These are phyloP conservation scores for Dicorynia guianensis DNA, from an alignment of 306 rosid species.

Conservation along the genomic window DNA sequence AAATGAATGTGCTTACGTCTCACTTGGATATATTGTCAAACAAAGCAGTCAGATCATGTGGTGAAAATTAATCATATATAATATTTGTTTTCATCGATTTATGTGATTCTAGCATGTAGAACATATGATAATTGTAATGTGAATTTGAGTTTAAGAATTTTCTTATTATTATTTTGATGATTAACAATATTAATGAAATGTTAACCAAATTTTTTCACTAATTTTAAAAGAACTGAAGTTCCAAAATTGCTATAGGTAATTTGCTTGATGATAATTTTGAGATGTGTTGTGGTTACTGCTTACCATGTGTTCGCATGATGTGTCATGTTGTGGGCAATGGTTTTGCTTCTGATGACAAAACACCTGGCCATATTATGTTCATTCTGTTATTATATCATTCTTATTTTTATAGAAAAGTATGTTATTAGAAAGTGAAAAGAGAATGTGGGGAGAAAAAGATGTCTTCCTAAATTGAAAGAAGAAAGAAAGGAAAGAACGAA, in stretches of 20 bases:
- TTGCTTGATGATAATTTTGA: too few species aligned
- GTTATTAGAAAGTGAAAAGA: too few species aligned
- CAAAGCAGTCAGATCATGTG: conserved; percentile 4
- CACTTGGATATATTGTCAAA: conserved; percentile 17
- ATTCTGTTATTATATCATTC: too few species aligned
- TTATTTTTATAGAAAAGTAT: too few species aligned
- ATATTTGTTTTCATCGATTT: conserved; percentile 8
- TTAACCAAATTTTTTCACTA: not conserved
- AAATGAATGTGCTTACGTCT: conserved; percentile 5
- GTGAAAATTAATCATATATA: conserved; percentile 17
- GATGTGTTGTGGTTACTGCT: too few species aligned
- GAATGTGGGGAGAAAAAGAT: too few species aligned
- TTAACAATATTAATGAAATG: conserved; percentile 16
- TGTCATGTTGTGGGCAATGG: too few species aligned
- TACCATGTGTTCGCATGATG: too few species aligned
- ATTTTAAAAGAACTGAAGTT: not conserved
- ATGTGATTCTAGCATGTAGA: conserved; percentile 15
- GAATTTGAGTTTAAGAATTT: not conserved
- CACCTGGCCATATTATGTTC: too few species aligned
- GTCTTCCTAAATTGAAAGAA: too few species aligned
- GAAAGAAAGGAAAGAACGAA: too few species aligned
- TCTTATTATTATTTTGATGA: conserved; percentile 10
- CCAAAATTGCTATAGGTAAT: not conserved
- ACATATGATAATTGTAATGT: conserved; percentile 7
- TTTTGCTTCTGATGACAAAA: too few species aligned